Conservation (phyloP, 352 stramenopile genomes). For the Globisporangium barbulae region DNA sequence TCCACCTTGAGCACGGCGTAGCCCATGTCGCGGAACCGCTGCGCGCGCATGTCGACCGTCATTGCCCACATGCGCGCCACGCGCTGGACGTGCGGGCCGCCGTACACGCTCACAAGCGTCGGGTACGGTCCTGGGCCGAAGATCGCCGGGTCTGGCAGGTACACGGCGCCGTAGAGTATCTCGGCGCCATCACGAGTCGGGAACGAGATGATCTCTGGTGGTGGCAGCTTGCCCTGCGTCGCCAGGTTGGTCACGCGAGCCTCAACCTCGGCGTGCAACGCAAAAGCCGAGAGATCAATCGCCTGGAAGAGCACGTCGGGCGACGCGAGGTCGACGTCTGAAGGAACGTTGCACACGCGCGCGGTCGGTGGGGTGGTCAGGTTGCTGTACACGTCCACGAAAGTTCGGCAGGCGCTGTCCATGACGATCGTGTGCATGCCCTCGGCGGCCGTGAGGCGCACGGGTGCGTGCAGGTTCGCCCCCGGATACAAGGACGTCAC, state of each 20-base stretch:
- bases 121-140: slow-evolving; percentile 93
- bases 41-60: slow-evolving; percentile 93
- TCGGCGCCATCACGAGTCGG: slow-evolving; percentile 82
- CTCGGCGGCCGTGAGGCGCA: slow-evolving; percentile 69
- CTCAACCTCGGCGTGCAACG: slow-evolving; percentile 61
- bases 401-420: slow-evolving; percentile 76
- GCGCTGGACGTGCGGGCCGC: slow-evolving; percentile 95
- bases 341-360: slow-evolving; percentile 47
- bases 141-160: slow-evolving; percentile 81
- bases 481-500: slow-evolving; percentile 62
- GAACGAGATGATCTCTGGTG: slow-evolving; percentile 69
- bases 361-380: slow-evolving; percentile 61
- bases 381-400: slow-evolving; percentile 85
- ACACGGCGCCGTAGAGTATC: slow-evolving; percentile 91
- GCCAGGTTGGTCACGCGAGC: slow-evolving; percentile 48
- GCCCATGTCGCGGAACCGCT: slow-evolving; percentile 91
- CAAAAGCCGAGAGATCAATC: slow-evolving; percentile 41
- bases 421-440: slow-evolving; percentile 92
- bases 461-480: slow-evolving; percentile 37
- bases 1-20: slow-evolving; percentile 96
- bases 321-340: slow-evolving; percentile 32
- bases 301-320: slow-evolving; percentile 35
- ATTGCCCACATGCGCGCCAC: slow-evolving; percentile 90
- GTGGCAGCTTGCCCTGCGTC: slow-evolving; percentile 44
- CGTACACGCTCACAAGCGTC: slow-evolving; percentile 95